Percentiles rank a stretch among this genome's conserved stretches.
phyloP scores from a whole-genome alignment of 2,329 filamentous ascomycete genomes.

The Thermothelomyces thermophilus region DNA sequence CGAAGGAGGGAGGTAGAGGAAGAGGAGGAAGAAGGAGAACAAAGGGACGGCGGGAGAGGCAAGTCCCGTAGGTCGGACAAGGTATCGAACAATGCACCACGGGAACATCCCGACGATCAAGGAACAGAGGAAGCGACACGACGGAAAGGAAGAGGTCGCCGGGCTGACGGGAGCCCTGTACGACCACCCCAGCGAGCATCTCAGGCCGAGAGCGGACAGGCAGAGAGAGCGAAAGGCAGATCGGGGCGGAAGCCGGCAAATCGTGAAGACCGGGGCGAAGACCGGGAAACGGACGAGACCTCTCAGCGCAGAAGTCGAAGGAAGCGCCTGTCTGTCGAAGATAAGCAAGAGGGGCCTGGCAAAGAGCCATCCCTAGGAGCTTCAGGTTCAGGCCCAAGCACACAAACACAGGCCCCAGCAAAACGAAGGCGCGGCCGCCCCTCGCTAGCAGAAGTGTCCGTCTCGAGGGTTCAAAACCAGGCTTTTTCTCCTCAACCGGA shows the following conservation, averaged over 20 bases:
- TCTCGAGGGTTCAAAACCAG: conserved; percentile 22
- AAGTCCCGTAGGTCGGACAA: background rate
- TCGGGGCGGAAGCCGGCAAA: conserved; percentile 6
- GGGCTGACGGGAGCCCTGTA: conserved; percentile 13
- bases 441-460: conserved; percentile 22
- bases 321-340: conserved; percentile 12
- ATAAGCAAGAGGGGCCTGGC: conserved; percentile 10
- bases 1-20: conserved; percentile 1
- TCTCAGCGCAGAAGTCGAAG: conserved; percentile 12
- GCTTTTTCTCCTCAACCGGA: background rate
- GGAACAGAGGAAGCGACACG: background rate
- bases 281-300: background rate
- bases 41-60: background rate
- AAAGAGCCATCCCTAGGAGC: background rate
- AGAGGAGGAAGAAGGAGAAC: background rate
- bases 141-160: conserved; percentile 19
- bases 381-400: background rate
- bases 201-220: background rate
- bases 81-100: background rate
- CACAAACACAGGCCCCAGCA: background rate
- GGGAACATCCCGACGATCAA: background rate
- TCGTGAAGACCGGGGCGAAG: background rate
- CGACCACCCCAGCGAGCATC: background rate
- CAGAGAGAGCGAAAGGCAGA: conserved; percentile 6
- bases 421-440: conserved; percentile 24